Conservation (phyloP, 1,284 basidiomycete species). For the Thecaphora thlaspeos region DNA sequence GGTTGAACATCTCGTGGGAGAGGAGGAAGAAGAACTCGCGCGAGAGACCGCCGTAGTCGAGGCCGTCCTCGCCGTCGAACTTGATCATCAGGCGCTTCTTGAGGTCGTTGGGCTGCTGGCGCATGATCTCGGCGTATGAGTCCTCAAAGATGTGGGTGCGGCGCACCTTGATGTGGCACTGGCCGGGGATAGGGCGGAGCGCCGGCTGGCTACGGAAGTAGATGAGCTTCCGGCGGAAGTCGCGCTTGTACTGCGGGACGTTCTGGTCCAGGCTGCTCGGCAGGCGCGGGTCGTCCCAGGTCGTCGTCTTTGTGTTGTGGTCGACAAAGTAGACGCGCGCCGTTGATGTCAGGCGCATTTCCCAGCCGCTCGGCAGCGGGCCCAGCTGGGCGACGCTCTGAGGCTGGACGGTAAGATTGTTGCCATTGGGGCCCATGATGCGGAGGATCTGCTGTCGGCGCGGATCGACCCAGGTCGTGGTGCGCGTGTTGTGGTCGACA, state of each 20-base stretch:
- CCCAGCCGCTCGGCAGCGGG: slow-evolving; percentile 92
- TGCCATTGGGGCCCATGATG: slow-evolving; percentile 80
- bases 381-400: slow-evolving; percentile 86
- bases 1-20: slow-evolving; percentile 76
- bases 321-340: slow-evolving; percentile 94
- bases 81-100: slow-evolving; percentile 98
- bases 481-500: slow-evolving; percentile 85
- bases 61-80: slow-evolving; percentile 96
- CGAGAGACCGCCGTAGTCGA: slow-evolving; percentile 96
- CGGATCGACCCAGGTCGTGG: slow-evolving; percentile 98
- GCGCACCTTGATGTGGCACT: slow-evolving; percentile 94
- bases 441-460: slow-evolving; percentile 79
- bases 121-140: slow-evolving; percentile 93
- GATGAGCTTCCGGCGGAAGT: slow-evolving; percentile 96
- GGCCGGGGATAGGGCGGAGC: slow-evolving; percentile 74
- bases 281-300: slow-evolving; percentile 89
- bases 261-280: slow-evolving; percentile 82
- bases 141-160: slow-evolving; percentile 94
- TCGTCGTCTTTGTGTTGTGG: slow-evolving; percentile 89
- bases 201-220: slow-evolving; percentile 98
- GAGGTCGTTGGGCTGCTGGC: slow-evolving; percentile 84
- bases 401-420: slow-evolving; percentile 74
- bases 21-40: slow-evolving; percentile 99
- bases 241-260: slow-evolving; percentile 98
- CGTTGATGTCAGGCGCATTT: slow-evolving; percentile 91